Conservation (phyloP, 371 early-diverging fungal species). For the Apophysomyces elegans region DNA sequence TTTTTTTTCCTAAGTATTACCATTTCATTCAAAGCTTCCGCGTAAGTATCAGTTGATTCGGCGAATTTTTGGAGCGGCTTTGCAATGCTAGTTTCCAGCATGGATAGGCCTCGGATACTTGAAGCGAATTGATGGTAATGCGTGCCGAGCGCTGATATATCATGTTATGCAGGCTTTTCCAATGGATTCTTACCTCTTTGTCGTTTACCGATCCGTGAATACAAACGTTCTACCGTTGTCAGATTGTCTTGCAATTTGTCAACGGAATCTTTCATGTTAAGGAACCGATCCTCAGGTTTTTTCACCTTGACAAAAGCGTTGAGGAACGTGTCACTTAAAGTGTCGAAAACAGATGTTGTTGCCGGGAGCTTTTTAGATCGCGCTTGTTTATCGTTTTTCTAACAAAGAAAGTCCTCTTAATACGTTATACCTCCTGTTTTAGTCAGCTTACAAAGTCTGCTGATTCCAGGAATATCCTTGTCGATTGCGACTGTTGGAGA, state of each 20-base stretch:
- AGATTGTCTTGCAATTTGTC: slow-evolving; percentile 87
- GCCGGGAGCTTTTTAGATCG: slow-evolving; percentile 34
- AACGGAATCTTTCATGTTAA: slow-evolving; percentile 78
- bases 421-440: background rate
- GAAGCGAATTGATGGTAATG: slow-evolving; percentile 80
- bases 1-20: slow-evolving; percentile 31
- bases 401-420: background rate
- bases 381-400: slow-evolving; percentile 47
- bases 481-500: slow-evolving; percentile 70
- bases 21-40: slow-evolving; percentile 71
- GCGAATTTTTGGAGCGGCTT: slow-evolving; percentile 76
- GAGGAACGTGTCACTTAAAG: slow-evolving; percentile 73
- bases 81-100: slow-evolving; percentile 85
- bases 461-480: slow-evolving; percentile 81
- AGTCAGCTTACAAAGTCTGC: slow-evolving; percentile 66
- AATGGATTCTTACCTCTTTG: slow-evolving; percentile 47
- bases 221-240: slow-evolving; percentile 75
- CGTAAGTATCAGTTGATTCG: slow-evolving; percentile 67
- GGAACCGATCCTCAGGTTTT: slow-evolving; percentile 86
- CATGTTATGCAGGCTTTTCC: background rate
- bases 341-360: slow-evolving; percentile 37
- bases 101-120: slow-evolving; percentile 74
- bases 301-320: slow-evolving; percentile 92
- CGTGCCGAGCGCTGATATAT: slow-evolving; percentile 68
- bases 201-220: slow-evolving; percentile 77